These are phyloP conservation scores for Rhizoctonia solani DNA, from an alignment of 1,284 basidiomycete species.

Conservation along the genomic window DNA sequence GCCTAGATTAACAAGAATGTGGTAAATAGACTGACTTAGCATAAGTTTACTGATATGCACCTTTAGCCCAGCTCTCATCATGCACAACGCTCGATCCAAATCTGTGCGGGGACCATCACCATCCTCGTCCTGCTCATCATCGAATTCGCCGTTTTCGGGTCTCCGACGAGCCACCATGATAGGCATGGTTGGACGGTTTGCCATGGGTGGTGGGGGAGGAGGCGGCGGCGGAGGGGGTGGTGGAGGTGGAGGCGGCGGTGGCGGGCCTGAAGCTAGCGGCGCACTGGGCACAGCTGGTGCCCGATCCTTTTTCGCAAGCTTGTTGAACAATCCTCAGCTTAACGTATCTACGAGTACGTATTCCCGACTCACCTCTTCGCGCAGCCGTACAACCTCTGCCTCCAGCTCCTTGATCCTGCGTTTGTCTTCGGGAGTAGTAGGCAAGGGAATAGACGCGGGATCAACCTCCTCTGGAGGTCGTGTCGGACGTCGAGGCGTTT, in stretches of 20 bases:
- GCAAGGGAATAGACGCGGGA: constrained; percentile 18
- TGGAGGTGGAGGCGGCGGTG: constrained; percentile 52
- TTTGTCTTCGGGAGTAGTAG: constrained; percentile 49
- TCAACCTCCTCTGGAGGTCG: neutral
- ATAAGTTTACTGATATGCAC: constrained; percentile 68
- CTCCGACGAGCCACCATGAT: constrained; percentile 7
- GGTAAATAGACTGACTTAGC: constrained; percentile 48
- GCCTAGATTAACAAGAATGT: neutral
- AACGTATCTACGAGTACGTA: too few species aligned
- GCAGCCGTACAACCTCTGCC: constrained; percentile 63
- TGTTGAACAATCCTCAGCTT: too few species aligned
- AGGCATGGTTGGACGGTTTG: neutral
- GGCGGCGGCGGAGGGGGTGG: constrained; percentile 51
- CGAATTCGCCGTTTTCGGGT: constrained; percentile 45
- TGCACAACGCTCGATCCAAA: constrained; percentile 40
- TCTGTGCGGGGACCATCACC: constrained; percentile 66
- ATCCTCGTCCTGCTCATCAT: constrained; percentile 56
- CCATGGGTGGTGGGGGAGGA: constrained; percentile 1
- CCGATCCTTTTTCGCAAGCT: constrained; percentile 26
- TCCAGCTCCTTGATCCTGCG: constrained; percentile 66
- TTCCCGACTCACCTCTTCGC: constrained; percentile 66
- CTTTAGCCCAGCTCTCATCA: constrained; percentile 30
- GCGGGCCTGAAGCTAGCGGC: constrained; percentile 42
- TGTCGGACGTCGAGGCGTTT: neutral
- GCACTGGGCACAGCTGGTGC: constrained; percentile 44